phyloP scores from a whole-genome alignment of 2,329 filamentous ascomycete species.

The Clonostachys rosea region DNA sequence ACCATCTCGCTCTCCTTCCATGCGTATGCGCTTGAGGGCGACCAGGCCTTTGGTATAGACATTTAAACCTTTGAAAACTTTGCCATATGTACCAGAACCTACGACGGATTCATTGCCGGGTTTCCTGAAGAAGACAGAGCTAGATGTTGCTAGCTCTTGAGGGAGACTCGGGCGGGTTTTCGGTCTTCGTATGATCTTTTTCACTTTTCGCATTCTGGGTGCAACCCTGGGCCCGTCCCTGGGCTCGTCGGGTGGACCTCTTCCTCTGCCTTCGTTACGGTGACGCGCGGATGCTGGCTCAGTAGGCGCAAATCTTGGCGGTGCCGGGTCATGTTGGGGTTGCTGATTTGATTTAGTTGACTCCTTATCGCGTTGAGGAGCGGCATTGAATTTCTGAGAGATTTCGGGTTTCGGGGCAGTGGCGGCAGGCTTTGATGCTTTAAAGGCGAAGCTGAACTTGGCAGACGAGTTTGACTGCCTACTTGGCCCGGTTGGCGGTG shows the following conservation, averaged over 20 bases:
- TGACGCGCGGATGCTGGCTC: slow-evolving; percentile 46
- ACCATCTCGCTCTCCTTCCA: slow-evolving; percentile 88
- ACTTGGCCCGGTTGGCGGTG: slow-evolving; percentile 50
- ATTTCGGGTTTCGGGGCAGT: slow-evolving; percentile 60
- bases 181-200: slow-evolving; percentile 63
- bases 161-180: slow-evolving; percentile 69
- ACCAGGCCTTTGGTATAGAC: slow-evolving; percentile 85
- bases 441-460: slow-evolving; percentile 94
- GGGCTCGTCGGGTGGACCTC: slow-evolving; percentile 3
- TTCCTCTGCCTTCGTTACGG: slow-evolving; percentile 20
- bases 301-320: slow-evolving; percentile 44
- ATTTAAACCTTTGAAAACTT: slow-evolving; percentile 90
- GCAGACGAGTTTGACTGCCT: slow-evolving; percentile 38
- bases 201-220: slow-evolving; percentile 58
- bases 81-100: slow-evolving; percentile 91
- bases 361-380: slow-evolving; percentile 38
- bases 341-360: slow-evolving; percentile 6
- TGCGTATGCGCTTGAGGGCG: slow-evolving; percentile 84
- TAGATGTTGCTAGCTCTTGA: slow-evolving; percentile 69
- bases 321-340: slow-evolving; percentile 32
- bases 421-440: slow-evolving; percentile 57
- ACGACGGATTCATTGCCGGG: slow-evolving; percentile 97
- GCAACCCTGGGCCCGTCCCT: slow-evolving; percentile 20
- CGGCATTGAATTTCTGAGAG: slow-evolving; percentile 64
- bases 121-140: slow-evolving; percentile 91